Evolutionary conservation across 83 land plant species (phyloP), one percentile per base, ranked within the genome.

Genomic region (Diphasiastrum complanatum): DNA sequence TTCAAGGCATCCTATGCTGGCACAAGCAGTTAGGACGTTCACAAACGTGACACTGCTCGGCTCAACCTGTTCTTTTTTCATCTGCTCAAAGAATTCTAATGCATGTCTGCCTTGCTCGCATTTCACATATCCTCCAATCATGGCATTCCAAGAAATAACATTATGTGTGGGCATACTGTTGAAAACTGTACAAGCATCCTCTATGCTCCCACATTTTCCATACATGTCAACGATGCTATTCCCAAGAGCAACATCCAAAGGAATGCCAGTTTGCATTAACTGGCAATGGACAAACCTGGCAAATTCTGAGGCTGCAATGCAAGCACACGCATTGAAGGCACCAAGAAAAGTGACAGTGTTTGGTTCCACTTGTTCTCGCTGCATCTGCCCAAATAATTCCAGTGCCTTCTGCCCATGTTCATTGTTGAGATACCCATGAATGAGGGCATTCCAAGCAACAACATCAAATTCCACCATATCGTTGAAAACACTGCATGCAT

Each of bases 151-250:
- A 5, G 60, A 56, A 14, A 11, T 23, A n/a, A 32, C 3, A 33
- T 56, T 56, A n/a, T 4, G 30, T 8, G 10, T 11, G 2, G 16
- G 2, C 35, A 56, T 31, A 14, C n/a, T 4, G 37, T 32, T 1
- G 20, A 56, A 33, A 8, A 33, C n/a, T 2, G 33, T 5, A 1
- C 19, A 24, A 10, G 38, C 60, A 3, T 8, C 38, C 3, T n/a
- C 35, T 24, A 56, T 2, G 2, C 19, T 3, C 32, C 25, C 60
- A 31, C 3, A 56, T 23, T 33, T 56, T 4, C 38, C 37, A 56
- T 56, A 56, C 60, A 56, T 56, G 25, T 1, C 3, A 11, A 56
- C 37, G 19, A 56, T 20, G 16, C 40, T 41, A 56, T 20, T 32
- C 19, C 25, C 60, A n/a, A 52, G 23, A 56, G 23, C 36, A 2